Evolutionary conservation across 768 basidiomycete genomes (phyloP), one percentile per base, ranked within the genome.

Genomic region (Cantharellus anzutake): DNA sequence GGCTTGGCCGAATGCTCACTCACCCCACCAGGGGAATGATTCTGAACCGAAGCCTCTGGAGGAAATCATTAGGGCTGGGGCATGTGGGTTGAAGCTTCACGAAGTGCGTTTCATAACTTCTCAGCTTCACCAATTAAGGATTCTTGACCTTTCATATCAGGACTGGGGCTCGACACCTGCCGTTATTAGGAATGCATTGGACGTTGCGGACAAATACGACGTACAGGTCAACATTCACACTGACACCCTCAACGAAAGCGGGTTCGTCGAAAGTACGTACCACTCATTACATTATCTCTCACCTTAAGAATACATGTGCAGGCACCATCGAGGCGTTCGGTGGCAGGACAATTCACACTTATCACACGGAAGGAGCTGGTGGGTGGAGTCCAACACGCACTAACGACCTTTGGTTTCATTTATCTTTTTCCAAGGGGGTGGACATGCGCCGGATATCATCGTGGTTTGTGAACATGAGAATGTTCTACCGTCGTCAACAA

Each of bases 211-310:
- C 65, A 77, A 87, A 61, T 91, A 87, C 68, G 96, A 99, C 69
- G 87, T 99, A 2, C 94, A 98, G 77, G 84, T 88, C 59, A 92
- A 93, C 69, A 96, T 99, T 42, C 96, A 99, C 68, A 93, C 92
- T 0, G 96, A 98, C 68, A 98, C 94, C 0, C 71, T 98, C 61
- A 98, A 98, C 68, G 96, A 99, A 73, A 90, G 89, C 63, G 94
- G 93, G 1, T 98, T 94, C 67, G 90, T 97, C 3, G 90, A 99
- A 70, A 84, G 90, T 89, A 66, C 50, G 80, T 70, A 3, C 37
- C 20, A 29, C 20, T 29, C 20, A 29, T 55, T 56, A n/a, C 52
- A 29, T 51, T 20, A 16, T 29, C 20, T 29, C 20, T 29, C 20
- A 29, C 20, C 20, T 29, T 29, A 29, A 29, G 20, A 29, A 29